Percentiles rank a stretch among this genome's conserved stretches.
Evolutionary conservation across 116 monocot species (phyloP).

Genomic region (Dioscorea cayenensis): DNA sequence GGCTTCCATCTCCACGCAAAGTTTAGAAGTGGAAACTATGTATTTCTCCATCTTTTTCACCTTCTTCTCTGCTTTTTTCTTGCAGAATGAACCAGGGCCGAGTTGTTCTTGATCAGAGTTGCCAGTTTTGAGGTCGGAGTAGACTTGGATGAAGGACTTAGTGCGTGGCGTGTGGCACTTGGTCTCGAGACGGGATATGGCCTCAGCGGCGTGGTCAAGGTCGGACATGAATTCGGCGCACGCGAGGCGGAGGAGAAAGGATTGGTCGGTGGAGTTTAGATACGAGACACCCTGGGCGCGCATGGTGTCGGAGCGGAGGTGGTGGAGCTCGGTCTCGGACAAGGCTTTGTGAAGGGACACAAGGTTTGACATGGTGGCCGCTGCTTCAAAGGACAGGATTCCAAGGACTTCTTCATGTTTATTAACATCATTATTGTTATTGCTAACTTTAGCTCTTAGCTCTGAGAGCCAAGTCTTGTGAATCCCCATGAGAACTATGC

Average conservation of each 20-base stretch:
- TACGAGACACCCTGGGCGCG: conserved; percentile 46
- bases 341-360: conserved; percentile 43
- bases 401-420: conserved; percentile 17
- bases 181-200: conserved; percentile 31
- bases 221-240: conserved; percentile 61
- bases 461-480: neutral
- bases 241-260: conserved; percentile 50
- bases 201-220: conserved; percentile 54
- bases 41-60: conserved; percentile 59
- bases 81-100: neutral
- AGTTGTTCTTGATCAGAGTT: neutral
- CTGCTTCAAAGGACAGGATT: conserved; percentile 77
- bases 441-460: neutral
- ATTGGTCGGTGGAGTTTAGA: conserved; percentile 56
- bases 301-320: conserved; percentile 33
- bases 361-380: conserved; percentile 62
- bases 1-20: conserved; percentile 60
- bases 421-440: neutral
- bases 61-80: conserved; percentile 23
- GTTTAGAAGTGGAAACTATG: conserved; percentile 19
- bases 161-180: conserved; percentile 15
- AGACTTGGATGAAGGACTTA: conserved; percentile 27
- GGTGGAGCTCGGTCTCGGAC: conserved; percentile 28
- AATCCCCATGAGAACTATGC: neutral
- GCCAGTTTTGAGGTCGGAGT: conserved; percentile 53